A percentile compares a stretch with the other conserved stretches of the same genome.
phyloP scores from a whole-genome alignment of 2,329 filamentous ascomycete genomes.

The Botryotinia narcissicola region DNA sequence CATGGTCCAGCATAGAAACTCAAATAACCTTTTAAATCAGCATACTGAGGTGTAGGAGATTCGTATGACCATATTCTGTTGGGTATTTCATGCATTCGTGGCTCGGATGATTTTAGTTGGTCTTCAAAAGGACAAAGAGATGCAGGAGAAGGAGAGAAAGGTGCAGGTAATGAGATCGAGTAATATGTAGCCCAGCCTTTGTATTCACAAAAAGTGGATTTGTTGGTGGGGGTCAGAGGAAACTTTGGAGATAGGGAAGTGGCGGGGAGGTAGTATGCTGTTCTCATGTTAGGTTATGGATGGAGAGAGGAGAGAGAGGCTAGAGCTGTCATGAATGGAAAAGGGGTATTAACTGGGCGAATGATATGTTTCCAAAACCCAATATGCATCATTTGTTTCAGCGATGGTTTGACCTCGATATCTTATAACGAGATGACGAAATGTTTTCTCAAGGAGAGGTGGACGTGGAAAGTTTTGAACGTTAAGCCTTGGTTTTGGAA shows the following conservation, averaged over 20 bases:
- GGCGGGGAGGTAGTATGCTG: constrained; percentile 60
- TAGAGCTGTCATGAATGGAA: background rate
- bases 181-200: constrained; percentile 61
- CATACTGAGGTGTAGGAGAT: constrained; percentile 51
- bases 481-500: constrained; percentile 48
- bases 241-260: constrained; percentile 45
- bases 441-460: constrained; percentile 53
- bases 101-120: background rate
- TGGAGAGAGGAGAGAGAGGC: background rate
- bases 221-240: constrained; percentile 46
- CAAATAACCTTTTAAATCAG: constrained; percentile 53
- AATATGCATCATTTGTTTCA: constrained; percentile 57
- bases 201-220: constrained; percentile 56
- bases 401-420: constrained; percentile 55
- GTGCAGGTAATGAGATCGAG: constrained; percentile 43
- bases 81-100: constrained; percentile 40
- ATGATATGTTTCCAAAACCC: constrained; percentile 62
- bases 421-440: constrained; percentile 54
- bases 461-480: constrained; percentile 58
- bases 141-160: constrained; percentile 28
- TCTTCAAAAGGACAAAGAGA: background rate
- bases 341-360: constrained; percentile 49
- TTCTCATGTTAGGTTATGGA: constrained; percentile 14
- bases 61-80: constrained; percentile 61
- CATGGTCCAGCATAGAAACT: constrained; percentile 61